Conservation (phyloP, 352 stramenopile genomes). For the Globisporangium okanoganense region DNA sequence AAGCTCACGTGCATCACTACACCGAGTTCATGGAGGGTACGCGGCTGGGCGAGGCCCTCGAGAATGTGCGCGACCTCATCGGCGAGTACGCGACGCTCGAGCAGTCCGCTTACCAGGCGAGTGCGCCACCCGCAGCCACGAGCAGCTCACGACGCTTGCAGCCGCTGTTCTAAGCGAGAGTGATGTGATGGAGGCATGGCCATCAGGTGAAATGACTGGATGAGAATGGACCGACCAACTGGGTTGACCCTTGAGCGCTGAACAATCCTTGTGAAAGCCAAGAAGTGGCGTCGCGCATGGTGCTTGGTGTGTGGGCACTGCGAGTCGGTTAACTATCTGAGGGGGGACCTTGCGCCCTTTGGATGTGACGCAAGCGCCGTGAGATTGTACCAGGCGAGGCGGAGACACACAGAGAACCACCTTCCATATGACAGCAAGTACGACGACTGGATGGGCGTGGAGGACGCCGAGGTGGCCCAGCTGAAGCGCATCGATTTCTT, state of each 20-base stretch:
- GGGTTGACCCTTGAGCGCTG: too few relatives aligned
- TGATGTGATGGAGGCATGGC: too few relatives aligned
- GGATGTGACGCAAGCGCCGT: not conserved
- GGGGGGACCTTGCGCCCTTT: not conserved
- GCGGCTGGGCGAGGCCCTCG: slow-evolving; percentile 46
- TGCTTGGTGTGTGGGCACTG: too few relatives aligned
- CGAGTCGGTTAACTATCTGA: too few relatives aligned
- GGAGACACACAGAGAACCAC: too few relatives aligned
- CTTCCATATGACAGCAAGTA: not conserved
- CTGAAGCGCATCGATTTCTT: not conserved
- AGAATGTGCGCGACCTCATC: slow-evolving; percentile 60
- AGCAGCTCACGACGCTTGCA: slow-evolving; percentile 26
- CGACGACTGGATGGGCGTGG: not conserved
- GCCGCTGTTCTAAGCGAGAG: slow-evolving; percentile 22
- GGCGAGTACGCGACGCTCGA: slow-evolving; percentile 66
- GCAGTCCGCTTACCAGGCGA: slow-evolving; percentile 19
- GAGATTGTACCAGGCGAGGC: not conserved
- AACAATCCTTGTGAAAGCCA: too few relatives aligned
- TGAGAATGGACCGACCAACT: too few relatives aligned
- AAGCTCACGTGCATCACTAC: slow-evolving; percentile 88
- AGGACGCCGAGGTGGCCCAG: not conserved
- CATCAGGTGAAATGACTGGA: too few relatives aligned
- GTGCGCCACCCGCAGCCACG: slow-evolving; percentile 11
- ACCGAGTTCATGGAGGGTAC: slow-evolving; percentile 71
- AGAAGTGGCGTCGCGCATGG: too few relatives aligned